Evolutionary conservation across 352 stramenopile species (phyloP).

Genomic region (Halophytophthora polymorphica): DNA sequence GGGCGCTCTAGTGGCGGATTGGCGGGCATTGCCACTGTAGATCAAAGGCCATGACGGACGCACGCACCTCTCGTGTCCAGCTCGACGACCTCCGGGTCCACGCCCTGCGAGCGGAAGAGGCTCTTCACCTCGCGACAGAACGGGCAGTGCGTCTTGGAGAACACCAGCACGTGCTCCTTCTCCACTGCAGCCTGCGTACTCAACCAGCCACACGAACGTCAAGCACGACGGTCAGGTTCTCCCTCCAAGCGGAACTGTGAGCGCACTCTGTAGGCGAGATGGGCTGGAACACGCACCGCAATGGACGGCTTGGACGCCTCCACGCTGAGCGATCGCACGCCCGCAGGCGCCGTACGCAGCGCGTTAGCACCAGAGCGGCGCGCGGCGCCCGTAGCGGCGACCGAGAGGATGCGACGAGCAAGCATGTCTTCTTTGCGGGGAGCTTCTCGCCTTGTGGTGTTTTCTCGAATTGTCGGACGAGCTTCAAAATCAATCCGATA

Average conservation of each 20-base stretch:
- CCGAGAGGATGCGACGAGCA: constrained; percentile 15
- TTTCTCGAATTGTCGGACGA: too few relatives aligned
- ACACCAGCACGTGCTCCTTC: constrained; percentile 84
- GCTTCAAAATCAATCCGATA: too few relatives aligned
- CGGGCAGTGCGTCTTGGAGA: constrained; percentile 95
- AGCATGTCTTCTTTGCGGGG: constrained; percentile 10
- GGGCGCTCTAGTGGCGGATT: too few relatives aligned
- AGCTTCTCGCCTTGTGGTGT: too few relatives aligned
- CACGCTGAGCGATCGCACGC: constrained; percentile 48
- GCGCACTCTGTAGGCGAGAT: neutral
- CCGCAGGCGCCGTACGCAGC: neutral
- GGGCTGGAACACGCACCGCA: constrained; percentile 26
- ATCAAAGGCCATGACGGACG: neutral
- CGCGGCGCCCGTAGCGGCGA: constrained; percentile 8
- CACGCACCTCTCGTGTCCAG: constrained; percentile 58
- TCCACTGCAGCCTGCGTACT: constrained; percentile 48
- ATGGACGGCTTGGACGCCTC: constrained; percentile 61
- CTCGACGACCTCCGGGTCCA: constrained; percentile 63
- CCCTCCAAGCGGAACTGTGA: too few relatives aligned
- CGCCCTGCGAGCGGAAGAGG: constrained; percentile 73
- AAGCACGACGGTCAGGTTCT: neutral
- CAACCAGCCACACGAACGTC: neutral
- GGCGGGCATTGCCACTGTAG: too few relatives aligned
- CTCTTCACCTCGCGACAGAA: constrained; percentile 91
- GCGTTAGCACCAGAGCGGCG: constrained; percentile 11